Evolutionary conservation across 352 stramenopile species (phyloP), one percentile per base, ranked within the genome.

Genomic region (Globisporangium camurandrum): DNA sequence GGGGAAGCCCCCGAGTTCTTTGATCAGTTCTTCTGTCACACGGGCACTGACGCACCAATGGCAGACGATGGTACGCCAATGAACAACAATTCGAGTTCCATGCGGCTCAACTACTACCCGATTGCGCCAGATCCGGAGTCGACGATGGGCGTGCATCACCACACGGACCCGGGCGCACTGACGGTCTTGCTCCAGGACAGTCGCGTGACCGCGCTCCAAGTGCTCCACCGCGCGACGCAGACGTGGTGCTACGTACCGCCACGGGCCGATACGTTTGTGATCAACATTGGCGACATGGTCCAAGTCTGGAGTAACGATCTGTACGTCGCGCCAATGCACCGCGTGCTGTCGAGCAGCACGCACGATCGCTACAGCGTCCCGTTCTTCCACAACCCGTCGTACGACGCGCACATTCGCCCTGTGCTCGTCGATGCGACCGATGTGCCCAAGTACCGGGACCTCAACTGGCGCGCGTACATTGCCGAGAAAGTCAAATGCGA

Each of bases 81-180:
- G 9, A 39, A 52, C 37, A 58, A 64, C 40, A 93, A 97, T 62
- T 95, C 86, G 17, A 95, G 75, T 43, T 96, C 95, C 57, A 56
- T 97, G 54, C 71, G 93, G 30, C 62, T 96, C 34, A 98, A 97
- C 57, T 84, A 95, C 61, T 98, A 97, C 63, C 89, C 87, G 4
- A 40, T 64, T 0, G 46, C 61, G 4, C 60, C 61, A 3, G 56
- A 71, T 8, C 59, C 63, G 4, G 59, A 51, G 16, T 46, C 42
- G 3, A 61, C 58, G 12, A 71, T 77, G 64, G 64, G 61, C 23
- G 64, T 74, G 16, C 61, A 70, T 47, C 59, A 71, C 45, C 71
- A 84, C 63, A 84, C 71, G 7, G 71, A 84, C 48, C 54, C 55
- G 7, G 71, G 66, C 10, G 69, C 65, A 0, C n/a, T 84, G 6